Percentiles rank a stretch among this genome's conserved stretches.
Evolutionary conservation across 2,329 filamentous ascomycete genomes (phyloP).

Genomic region (Fusarium bulbicola): DNA sequence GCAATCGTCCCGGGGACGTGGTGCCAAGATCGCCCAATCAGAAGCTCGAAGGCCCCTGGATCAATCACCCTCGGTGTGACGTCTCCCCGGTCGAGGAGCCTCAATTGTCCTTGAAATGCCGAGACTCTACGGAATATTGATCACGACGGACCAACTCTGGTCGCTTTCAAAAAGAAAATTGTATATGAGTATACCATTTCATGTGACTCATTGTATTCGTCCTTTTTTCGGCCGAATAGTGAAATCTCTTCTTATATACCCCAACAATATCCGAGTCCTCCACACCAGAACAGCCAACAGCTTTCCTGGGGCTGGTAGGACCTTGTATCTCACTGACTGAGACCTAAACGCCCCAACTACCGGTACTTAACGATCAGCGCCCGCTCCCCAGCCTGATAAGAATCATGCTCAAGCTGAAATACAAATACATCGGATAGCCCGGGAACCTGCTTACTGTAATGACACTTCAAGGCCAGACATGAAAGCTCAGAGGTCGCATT

Average conservation of each 20-base stretch:
- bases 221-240: neutral
- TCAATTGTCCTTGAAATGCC: neutral
- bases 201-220: slow-evolving; percentile 4
- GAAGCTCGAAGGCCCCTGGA: slow-evolving; percentile 7
- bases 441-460: slow-evolving; percentile 27
- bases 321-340: slow-evolving; percentile 1
- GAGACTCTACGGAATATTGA: neutral
- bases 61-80: slow-evolving; percentile 39
- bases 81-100: slow-evolving; percentile 21
- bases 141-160: neutral
- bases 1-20: slow-evolving; percentile 29
- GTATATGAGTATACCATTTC: neutral
- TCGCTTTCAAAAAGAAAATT: neutral
- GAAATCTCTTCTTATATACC: neutral
- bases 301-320: neutral
- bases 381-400: neutral
- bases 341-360: neutral
- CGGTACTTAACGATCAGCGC: slow-evolving; percentile 12
- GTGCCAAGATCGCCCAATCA: slow-evolving; percentile 24
- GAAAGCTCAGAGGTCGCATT: neutral
- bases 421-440: slow-evolving; percentile 26
- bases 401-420: slow-evolving; percentile 3
- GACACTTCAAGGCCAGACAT: neutral
- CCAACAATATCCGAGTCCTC: neutral
- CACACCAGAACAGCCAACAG: neutral